These are phyloP conservation scores for Ogataea neopini DNA, from an alignment of 805 yeast genomes.

Conservation along the genomic window DNA sequence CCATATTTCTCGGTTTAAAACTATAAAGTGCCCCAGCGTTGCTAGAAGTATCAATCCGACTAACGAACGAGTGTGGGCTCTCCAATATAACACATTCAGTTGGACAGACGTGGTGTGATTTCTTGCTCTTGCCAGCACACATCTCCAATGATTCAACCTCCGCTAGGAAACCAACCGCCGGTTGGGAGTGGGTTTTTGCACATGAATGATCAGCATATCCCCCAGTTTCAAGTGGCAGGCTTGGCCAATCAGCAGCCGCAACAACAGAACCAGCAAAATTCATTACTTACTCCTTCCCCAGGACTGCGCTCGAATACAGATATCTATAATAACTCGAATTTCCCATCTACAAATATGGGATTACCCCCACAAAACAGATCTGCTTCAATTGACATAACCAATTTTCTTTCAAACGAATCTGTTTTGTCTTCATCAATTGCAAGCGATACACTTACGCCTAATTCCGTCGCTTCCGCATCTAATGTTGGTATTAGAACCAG, in stretches of 20 bases:
- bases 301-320: slow-evolving; percentile 15
- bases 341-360: background rate
- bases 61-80: background rate
- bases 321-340: slow-evolving; percentile 6
- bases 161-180: slow-evolving; percentile 5
- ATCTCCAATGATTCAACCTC: slow-evolving; percentile 7
- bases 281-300: slow-evolving; percentile 22
- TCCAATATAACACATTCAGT: background rate
- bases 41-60: slow-evolving; percentile 1
- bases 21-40: background rate
- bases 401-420: slow-evolving; percentile 18
- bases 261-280: slow-evolving; percentile 1
- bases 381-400: slow-evolving; percentile 20
- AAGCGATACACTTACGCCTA: slow-evolving; percentile 18
- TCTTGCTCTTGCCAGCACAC: slow-evolving; percentile 5
- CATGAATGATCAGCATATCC: background rate
- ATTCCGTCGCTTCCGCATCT: slow-evolving; percentile 29
- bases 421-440: slow-evolving; percentile 9
- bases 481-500: slow-evolving; percentile 50
- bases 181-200: slow-evolving; percentile 3
- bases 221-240: background rate
- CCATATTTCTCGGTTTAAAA: background rate
- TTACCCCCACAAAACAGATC: slow-evolving; percentile 16
- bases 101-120: slow-evolving; percentile 4
- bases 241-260: background rate